Evolutionary conservation across 2,329 filamentous ascomycete species (phyloP), one percentile per base, ranked within the genome.

Genomic region (Exophiala sp.): DNA sequence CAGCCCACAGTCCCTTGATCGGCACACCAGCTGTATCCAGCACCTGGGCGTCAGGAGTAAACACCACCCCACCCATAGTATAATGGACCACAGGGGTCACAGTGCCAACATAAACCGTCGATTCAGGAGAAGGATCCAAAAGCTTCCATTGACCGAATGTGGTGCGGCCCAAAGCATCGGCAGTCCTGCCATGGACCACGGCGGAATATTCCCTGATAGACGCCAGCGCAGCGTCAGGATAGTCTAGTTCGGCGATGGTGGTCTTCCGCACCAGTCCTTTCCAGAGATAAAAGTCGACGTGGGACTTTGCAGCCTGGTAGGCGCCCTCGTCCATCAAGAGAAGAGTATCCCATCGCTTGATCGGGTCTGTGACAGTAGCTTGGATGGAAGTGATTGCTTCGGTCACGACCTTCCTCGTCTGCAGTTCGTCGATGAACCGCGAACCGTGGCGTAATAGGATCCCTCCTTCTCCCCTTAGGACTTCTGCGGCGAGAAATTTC

Each of bases 21-120:
- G 72, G 71, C 24, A 62, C 62, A 10, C 70, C 62, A 2, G 66
- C 61, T 6, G 62, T 61, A 4, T 68, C 64, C 10, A 84, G 59
- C 0, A 83, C 73, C 54, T 76, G 73, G 1, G 73, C 71, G 38
- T 72, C 67, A 5, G 74, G 67, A 57, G 80, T 76, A 56, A 83
- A 79, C 2, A 75, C 68, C 0, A 76, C 80, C 0, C 81, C 81
- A 3, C 81, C 81, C 81, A 84, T 84, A 1, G 81, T 83, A 58
- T 83, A 84, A 59, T 84, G 81, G 1, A 79, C 72, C 0, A 83
- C 78, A 0, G 81, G 81, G 3, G 81, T 84, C 1, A 84, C 78
- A 1, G 64, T 71, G 0, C 80, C 81, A 0, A 82, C 63, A 52
- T 78, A 81, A 0, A 83, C 68, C 22, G 78, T 70, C 2, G 76